Conservation (phyloP, 1,284 basidiomycete species). For the Ganoderma lucidum region DNA sequence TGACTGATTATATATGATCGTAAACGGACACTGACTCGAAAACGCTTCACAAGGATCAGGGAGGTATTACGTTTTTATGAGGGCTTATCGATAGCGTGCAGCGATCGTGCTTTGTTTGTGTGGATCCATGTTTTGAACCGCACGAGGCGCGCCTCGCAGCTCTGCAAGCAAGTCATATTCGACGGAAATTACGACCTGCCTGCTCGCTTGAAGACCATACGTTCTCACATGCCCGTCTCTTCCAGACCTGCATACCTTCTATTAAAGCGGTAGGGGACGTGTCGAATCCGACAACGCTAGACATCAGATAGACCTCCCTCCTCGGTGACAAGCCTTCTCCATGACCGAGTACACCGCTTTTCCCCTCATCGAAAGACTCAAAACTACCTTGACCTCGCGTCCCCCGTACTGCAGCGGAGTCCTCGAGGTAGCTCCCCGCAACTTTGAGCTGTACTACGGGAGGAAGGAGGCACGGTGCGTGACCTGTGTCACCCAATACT, state of each 20-base stretch:
- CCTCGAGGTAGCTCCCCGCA: neutral
- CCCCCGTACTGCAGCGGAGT: conserved; percentile 24
- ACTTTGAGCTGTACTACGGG: conserved; percentile 28
- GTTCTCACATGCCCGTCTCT: neutral
- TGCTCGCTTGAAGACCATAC: neutral
- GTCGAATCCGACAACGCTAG: neutral
- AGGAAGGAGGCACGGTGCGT: conserved; percentile 17
- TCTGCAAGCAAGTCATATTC: neutral
- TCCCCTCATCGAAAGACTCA: neutral
- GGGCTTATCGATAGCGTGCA: neutral
- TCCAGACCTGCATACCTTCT: neutral
- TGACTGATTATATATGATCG: too few relatives aligned
- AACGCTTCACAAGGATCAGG: too few relatives aligned
- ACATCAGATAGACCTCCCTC: neutral
- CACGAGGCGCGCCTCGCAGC: neutral
- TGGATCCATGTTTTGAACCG: neutral
- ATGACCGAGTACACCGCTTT: neutral
- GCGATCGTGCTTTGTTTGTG: neutral
- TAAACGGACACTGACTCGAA: too few relatives aligned
- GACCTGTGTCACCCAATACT: too few relatives aligned
- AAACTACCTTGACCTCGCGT: conserved; percentile 5
- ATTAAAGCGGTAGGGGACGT: neutral
- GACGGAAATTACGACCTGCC: neutral
- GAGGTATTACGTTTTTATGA: too few relatives aligned
- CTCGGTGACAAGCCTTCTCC: neutral